Evolutionary conservation across 1,284 basidiomycete genomes (phyloP).

Genomic region (Fistulinella staudtii): DNA sequence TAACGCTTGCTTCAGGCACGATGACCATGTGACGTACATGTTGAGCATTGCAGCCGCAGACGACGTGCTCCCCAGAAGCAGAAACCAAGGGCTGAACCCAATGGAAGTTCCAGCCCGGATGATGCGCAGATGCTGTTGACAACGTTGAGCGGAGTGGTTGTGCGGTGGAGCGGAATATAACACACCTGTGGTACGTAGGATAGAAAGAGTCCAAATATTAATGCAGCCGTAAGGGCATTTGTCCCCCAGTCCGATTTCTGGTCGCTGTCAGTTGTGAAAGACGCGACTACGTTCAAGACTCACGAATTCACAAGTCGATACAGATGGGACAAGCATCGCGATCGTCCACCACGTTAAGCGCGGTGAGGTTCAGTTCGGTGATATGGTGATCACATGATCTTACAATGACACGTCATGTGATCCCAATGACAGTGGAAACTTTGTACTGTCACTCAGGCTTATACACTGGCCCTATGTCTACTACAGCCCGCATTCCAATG

Average conservation of each 20-base stretch:
- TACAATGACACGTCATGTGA: conserved; percentile 6
- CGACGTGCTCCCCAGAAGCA: conserved; percentile 89
- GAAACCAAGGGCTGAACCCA: conserved; percentile 89
- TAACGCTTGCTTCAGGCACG: too few relatives aligned
- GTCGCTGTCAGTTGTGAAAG: background rate
- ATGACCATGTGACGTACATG: conserved; percentile 49
- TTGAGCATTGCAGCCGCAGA: conserved; percentile 79
- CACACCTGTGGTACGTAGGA: conserved; percentile 87
- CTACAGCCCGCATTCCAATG: conserved; percentile 2
- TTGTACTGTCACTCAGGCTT: background rate
- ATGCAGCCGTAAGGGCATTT: conserved; percentile 65
- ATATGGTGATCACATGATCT: background rate
- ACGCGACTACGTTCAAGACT: background rate
- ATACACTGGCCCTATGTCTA: conserved; percentile 9
- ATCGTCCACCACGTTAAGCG: too few relatives aligned
- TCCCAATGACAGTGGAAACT: background rate
- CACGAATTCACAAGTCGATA: conserved; percentile 17
- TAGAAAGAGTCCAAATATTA: conserved; percentile 78
- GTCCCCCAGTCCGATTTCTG: conserved; percentile 76
- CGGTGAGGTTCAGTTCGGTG: too few relatives aligned
- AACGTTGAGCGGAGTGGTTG: too few relatives aligned
- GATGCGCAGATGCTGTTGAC: conserved; percentile 76
- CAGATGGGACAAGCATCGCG: too few relatives aligned
- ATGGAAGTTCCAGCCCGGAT: conserved; percentile 75
- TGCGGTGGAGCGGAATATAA: too few relatives aligned